Percentiles rank a stretch among this genome's conserved stretches.
Conservation (phyloP, 495 filamentous ascomycete genomes). For the Poronia punctata region DNA sequence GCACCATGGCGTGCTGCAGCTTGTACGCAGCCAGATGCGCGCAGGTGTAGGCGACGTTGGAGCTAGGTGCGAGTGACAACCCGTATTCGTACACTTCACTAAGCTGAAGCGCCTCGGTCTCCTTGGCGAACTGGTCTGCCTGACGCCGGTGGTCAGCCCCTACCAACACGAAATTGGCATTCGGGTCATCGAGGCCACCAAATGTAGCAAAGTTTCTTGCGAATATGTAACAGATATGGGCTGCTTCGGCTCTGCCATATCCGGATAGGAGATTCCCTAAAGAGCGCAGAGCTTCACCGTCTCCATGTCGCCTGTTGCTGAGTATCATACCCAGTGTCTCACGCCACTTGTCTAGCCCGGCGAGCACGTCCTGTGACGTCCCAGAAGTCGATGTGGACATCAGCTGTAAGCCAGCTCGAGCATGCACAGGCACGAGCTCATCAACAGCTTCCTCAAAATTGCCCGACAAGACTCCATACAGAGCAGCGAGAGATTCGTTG, state of each 20-base stretch:
- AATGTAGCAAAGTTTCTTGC: constrained; percentile 54
- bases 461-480: constrained; percentile 90
- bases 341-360: constrained; percentile 86
- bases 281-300: constrained; percentile 66
- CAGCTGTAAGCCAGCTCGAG: constrained; percentile 85
- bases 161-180: constrained; percentile 70
- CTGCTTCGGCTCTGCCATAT: constrained; percentile 85
- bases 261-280: constrained; percentile 77
- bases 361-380: constrained; percentile 62
- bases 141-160: constrained; percentile 70
- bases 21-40: constrained; percentile 89
- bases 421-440: constrained; percentile 91
- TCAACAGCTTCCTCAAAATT: constrained; percentile 93
- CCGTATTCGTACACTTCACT: constrained; percentile 93
- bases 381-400: constrained; percentile 60
- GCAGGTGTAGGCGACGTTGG: constrained; percentile 46
- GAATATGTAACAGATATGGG: constrained; percentile 75
- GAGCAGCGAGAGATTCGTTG: constrained; percentile 75
- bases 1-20: constrained; percentile 70
- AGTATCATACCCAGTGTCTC: constrained; percentile 82
- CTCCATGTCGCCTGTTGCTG: constrained; percentile 76
- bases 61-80: constrained; percentile 53
- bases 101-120: constrained; percentile 77
- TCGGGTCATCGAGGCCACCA: constrained; percentile 77
- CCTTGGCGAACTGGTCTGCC: constrained; percentile 58